Evolutionary conservation across 2,329 filamentous ascomycete species (phyloP).

Genomic region (Helminthosporium solani): DNA sequence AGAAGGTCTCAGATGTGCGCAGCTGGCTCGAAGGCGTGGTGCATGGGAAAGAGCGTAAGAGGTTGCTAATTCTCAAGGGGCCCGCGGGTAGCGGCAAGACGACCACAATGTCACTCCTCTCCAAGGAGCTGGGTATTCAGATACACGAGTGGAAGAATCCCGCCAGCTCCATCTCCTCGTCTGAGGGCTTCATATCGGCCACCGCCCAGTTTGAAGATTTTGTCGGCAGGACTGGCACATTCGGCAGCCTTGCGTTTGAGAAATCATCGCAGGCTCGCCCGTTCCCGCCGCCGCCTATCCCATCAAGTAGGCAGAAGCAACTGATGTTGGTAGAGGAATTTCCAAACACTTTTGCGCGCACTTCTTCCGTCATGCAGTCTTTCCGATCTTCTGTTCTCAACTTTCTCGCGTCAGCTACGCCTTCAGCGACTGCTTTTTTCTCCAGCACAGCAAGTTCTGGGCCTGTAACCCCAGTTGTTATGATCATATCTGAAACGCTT

Average conservation of each 20-base stretch:
- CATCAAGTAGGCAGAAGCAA: constrained; percentile 36
- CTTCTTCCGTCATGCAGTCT: constrained; percentile 47
- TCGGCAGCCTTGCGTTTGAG: constrained; percentile 65
- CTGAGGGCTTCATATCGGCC: constrained; percentile 66
- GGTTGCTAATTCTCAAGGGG: constrained; percentile 82
- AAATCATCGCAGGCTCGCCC: constrained; percentile 14
- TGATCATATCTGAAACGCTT: constrained; percentile 89
- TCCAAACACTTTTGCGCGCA: constrained; percentile 50
- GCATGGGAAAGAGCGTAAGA: constrained; percentile 60
- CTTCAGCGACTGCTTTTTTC: constrained; percentile 53
- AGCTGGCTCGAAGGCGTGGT: constrained; percentile 79
- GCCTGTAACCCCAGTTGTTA: constrained; percentile 65
- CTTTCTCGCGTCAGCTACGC: constrained; percentile 69
- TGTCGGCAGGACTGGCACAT: constrained; percentile 75
- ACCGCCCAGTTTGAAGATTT: constrained; percentile 91
- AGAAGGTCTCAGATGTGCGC: constrained; percentile 83
- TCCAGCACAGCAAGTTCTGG: constrained; percentile 23
- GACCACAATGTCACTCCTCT: constrained; percentile 76
- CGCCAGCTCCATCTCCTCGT: constrained; percentile 58
- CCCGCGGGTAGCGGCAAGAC: constrained; percentile 92
- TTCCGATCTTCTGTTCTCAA: constrained; percentile 73
- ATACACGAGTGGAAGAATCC: constrained; percentile 92
- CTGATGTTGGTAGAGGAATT: constrained; percentile 53
- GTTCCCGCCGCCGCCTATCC: constrained; percentile 13
- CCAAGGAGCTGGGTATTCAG: constrained; percentile 72